These are phyloP conservation scores for Wickerhamiella allomyrinae DNA, from an alignment of 805 yeast species.

Conservation along the genomic window DNA sequence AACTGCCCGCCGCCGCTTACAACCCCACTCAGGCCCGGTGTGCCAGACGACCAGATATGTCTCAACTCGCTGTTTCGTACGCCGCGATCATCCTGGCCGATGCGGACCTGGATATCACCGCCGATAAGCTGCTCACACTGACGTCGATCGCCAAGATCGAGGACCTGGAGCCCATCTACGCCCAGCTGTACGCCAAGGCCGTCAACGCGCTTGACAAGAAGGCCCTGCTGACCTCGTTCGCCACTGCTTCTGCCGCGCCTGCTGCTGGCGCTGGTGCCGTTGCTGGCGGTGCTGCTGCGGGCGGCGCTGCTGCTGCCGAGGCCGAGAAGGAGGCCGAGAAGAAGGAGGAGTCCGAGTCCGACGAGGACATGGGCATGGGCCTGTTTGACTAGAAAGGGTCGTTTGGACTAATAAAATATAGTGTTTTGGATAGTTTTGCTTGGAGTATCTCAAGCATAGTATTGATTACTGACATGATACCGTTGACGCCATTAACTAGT, in stretches of 20 bases:
- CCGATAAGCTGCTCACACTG: constrained; percentile 69
- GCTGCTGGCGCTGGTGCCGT: constrained; percentile 48
- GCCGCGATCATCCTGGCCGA: constrained; percentile 98
- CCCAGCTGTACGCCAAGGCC: constrained; percentile 80
- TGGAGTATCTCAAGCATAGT: not conserved
- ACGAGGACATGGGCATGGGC: constrained; percentile 91
- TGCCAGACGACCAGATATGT: constrained; percentile 9
- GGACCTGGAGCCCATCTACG: constrained; percentile 47
- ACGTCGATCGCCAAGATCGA: constrained; percentile 72
- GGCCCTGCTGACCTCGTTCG: constrained; percentile 55
- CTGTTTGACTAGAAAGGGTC: constrained; percentile 43
- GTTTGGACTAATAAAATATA: constrained; percentile 6
- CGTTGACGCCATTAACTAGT: no score
- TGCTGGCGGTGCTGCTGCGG: constrained; percentile 50
- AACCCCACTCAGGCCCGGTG: not conserved
- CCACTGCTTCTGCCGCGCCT: constrained; percentile 51
- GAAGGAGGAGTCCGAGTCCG: constrained; percentile 44
- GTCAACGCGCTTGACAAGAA: constrained; percentile 70
- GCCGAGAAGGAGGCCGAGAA: constrained; percentile 42
- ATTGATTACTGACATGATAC: not conserved
- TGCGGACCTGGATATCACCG: constrained; percentile 84
- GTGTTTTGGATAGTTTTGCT: not conserved
- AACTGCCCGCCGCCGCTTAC: not conserved
- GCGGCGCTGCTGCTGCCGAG: constrained; percentile 42
- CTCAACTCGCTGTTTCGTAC: constrained; percentile 21